Percentiles rank a stretch among this genome's conserved stretches.
Conservation (phyloP, 352 stramenopile species). For the Phytophthora chlamydospora region DNA sequence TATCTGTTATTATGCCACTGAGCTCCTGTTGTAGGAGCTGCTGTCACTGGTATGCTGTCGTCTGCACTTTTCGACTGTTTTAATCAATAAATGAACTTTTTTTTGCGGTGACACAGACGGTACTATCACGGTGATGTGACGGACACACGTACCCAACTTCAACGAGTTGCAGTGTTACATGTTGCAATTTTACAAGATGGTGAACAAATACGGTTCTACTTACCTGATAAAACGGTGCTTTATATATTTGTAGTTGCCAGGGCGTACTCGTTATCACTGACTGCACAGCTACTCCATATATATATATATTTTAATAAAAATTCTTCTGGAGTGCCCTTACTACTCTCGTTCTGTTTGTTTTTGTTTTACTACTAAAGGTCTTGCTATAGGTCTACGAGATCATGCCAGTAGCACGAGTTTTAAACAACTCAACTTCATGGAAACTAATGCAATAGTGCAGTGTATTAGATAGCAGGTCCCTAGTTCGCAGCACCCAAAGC, state of each 20-base stretch:
- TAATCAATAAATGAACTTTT: too few relatives aligned
- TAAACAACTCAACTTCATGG: background rate
- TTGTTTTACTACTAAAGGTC: too few relatives aligned
- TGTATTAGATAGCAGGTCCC: conserved; percentile 11
- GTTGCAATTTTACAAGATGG: background rate
- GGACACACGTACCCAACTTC: conserved; percentile 9
- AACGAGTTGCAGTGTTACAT: conserved; percentile 12
- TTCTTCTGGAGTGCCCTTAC: too few relatives aligned
- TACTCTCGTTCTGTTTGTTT: too few relatives aligned
- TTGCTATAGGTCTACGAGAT: background rate
- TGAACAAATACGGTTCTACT: background rate
- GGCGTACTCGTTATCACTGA: too few relatives aligned
- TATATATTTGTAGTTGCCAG: too few relatives aligned
- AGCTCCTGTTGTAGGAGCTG: too few relatives aligned
- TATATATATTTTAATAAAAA: too few relatives aligned
- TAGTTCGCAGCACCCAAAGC: conserved; percentile 6
- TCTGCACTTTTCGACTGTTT: too few relatives aligned
- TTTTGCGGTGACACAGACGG: background rate
- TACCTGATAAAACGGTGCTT: background rate
- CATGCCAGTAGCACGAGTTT: background rate
- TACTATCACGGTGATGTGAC: background rate
- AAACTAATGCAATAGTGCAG: background rate
- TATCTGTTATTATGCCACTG: too few relatives aligned
- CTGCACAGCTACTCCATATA: too few relatives aligned
- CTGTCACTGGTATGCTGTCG: too few relatives aligned